Evolutionary conservation across 352 stramenopile species (phyloP).

Genomic region (Pythium sp.): DNA sequence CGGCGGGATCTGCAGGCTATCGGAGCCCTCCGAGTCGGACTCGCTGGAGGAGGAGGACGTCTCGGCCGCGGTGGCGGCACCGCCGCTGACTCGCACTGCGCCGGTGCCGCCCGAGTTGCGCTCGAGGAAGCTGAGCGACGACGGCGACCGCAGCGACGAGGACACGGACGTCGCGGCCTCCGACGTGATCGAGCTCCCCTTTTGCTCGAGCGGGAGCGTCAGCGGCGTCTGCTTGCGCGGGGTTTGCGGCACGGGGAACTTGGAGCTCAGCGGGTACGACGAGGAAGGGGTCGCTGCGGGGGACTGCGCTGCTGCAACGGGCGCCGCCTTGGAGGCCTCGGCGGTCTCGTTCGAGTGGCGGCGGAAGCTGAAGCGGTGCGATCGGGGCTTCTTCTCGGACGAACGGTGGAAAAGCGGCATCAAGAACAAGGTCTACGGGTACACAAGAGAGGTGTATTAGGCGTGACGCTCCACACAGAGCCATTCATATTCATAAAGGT

Average conservation of each 20-base stretch:
- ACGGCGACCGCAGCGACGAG: conserved; percentile 53
- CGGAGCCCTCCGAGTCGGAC: conserved; percentile 13
- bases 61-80: conserved; percentile 8
- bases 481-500: not conserved
- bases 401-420: conserved; percentile 74
- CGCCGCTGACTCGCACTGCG: conserved; percentile 21
- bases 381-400: conserved; percentile 47
- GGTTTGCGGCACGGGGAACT: conserved; percentile 1
- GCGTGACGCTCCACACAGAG: no score
- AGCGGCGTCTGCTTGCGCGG: conserved; percentile 11
- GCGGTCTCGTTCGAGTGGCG: conserved; percentile 43
- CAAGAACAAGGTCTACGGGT: not conserved
- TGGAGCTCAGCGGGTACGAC: not conserved
- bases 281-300: not conserved
- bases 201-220: conserved; percentile 1
- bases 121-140: conserved; percentile 43
- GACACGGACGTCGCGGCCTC: conserved; percentile 37
- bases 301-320: conserved; percentile 4
- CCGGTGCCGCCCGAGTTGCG: conserved; percentile 34
- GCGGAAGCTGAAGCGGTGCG: conserved; percentile 64
- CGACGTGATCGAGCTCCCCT: conserved; percentile 24
- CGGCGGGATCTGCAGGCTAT: not conserved
- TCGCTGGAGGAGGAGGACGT: conserved; percentile 18
- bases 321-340: conserved; percentile 9
- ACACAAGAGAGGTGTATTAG: not conserved